Percentiles rank a stretch among this genome's conserved stretches.
Evolutionary conservation across 1,284 basidiomycete species (phyloP).

Genomic region (Psilocybe mexicana): DNA sequence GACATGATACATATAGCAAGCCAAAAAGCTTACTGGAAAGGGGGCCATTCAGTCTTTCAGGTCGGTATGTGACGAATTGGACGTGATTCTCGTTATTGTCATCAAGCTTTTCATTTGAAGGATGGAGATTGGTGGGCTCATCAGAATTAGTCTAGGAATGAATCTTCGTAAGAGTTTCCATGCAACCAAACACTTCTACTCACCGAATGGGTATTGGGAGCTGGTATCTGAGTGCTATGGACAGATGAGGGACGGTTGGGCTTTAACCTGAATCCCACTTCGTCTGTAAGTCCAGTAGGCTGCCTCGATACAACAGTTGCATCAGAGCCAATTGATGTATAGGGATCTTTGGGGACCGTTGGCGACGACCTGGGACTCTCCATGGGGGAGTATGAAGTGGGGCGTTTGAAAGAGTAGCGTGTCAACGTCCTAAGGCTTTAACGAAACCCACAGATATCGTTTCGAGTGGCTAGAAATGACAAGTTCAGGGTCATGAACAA

Average conservation of each 20-base stretch:
- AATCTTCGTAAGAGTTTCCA: background rate
- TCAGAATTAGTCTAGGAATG: background rate
- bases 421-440: background rate
- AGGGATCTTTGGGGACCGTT: background rate
- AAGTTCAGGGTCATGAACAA: background rate
- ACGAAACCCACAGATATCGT: background rate
- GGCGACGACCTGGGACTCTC: background rate
- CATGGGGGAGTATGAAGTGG: background rate
- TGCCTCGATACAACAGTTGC: conserved; percentile 6
- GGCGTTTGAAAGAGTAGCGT: background rate
- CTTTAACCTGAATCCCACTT: conserved; percentile 1
- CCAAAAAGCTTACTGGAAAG: background rate
- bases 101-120: conserved; percentile 2
- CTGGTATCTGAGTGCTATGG: background rate
- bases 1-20: background rate
- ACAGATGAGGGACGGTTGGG: background rate
- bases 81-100: conserved; percentile 3
- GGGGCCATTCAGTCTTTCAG: background rate
- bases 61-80: conserved; percentile 9
- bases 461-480: background rate
- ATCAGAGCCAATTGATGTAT: conserved; percentile 5
- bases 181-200: background rate
- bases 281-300: background rate
- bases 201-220: background rate
- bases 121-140: background rate